phyloP scores from a whole-genome alignment of 768 basidiomycete species.

The Boletus reticulatus region DNA sequence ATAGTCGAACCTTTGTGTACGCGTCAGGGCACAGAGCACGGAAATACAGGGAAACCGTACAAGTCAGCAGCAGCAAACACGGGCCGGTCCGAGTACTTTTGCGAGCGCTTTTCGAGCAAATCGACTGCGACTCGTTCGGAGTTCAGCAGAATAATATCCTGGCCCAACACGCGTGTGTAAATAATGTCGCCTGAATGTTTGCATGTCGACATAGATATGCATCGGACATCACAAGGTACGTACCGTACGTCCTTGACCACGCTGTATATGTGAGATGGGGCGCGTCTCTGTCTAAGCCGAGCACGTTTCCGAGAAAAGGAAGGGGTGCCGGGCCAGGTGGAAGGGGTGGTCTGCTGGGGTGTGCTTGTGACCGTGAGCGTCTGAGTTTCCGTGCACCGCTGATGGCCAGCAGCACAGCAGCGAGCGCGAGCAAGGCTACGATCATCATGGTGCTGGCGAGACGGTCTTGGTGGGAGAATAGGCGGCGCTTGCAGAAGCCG shows the following conservation, averaged over 20 bases:
- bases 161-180: slow-evolving; percentile 23
- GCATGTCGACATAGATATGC: not conserved
- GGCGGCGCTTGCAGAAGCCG: too few relatives aligned
- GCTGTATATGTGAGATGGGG: slow-evolving; percentile 15
- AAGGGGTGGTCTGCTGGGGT: not conserved
- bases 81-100: slow-evolving; percentile 28
- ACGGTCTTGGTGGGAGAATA: too few relatives aligned
- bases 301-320: slow-evolving; percentile 14
- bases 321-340: slow-evolving; percentile 19
- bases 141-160: slow-evolving; percentile 22
- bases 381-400: not conserved
- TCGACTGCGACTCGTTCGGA: slow-evolving; percentile 26
- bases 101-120: slow-evolving; percentile 28
- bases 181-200: slow-evolving; percentile 21
- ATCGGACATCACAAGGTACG: not conserved
- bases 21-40: too few relatives aligned
- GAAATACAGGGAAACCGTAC: not conserved
- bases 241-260: slow-evolving; percentile 22
- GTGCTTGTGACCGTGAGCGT: not conserved
- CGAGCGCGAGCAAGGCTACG: not conserved
- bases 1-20: slow-evolving; percentile 14
- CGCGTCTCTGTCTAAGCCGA: slow-evolving; percentile 6
- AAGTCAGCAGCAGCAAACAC: slow-evolving; percentile 19
- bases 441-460: not conserved
- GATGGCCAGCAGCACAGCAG: not conserved